Base-by-base conservation (phyloP, 2,329 filamentous ascomycete species). In the Alternaria sp. region DNA sequence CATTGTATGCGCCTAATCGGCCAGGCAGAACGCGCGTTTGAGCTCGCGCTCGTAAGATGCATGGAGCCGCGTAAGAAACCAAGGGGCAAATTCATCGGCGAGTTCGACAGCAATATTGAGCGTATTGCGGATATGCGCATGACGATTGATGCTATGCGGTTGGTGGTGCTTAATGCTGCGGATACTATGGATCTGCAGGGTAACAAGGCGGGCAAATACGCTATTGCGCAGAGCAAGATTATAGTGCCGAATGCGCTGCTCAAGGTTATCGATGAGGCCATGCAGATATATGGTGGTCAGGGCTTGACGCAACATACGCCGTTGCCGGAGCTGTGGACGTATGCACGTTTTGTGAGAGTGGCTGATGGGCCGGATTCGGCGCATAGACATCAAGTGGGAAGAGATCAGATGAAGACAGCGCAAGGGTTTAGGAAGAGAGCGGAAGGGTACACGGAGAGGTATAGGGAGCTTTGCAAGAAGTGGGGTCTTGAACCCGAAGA, bases 151-250 rank as follows among this genome's bases (percentile, higher is more conserved):
- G 67, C 71, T 5, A 79, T 78, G 66, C 72, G 79, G 3, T 72
- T 79, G 9, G 75, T 81, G 18, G 79, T 81, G 9, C 69, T 80
- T 16, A 81, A 81, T 44, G 79, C 79, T 1, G 79, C 79, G 1
- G 78, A 80, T 46, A 79, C 75, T 5, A 81, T 81, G 77, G 79
- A 81, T 63, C 63, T 77, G 1, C 70, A 75, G 20, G 78, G 79
- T 4, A 80, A 79, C 65, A 81, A 80, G 59, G 79, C 78, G 5
- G 78, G 78, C 0, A 65, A 69, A 44, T 78, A 79, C 43, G 77
- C 76, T n/a, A 81, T 81, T 62, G 79, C 79, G 9, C 78, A 81
- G 64, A 76, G 72, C 65, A 81, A 81, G 67, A 80, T 81, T 58
- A 71, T 81, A 66, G 74, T 81, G 1, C 79, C 79, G n/a, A 76